Conservation (phyloP, 1,139 yeast species). For the Candida buenavistaensis region DNA sequence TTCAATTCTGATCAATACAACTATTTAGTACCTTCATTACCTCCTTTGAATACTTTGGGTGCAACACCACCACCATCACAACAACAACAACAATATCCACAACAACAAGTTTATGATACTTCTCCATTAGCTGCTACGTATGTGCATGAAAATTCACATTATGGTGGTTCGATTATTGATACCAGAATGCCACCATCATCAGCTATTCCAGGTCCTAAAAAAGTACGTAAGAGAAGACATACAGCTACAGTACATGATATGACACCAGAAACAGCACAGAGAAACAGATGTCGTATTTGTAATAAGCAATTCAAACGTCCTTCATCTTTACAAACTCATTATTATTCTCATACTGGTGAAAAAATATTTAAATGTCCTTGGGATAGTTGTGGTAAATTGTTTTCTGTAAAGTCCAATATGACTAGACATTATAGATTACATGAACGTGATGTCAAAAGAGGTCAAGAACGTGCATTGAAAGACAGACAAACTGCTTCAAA, state of each 20-base stretch:
- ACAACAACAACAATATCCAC: conserved; percentile 1
- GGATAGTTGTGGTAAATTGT: conserved; percentile 66
- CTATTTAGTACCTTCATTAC: conserved; percentile 10
- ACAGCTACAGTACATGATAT: conserved; percentile 25
- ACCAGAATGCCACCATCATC: conserved; percentile 3
- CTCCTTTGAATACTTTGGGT: conserved; percentile 6
- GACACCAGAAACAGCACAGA: conserved; percentile 34
- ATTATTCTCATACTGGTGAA: conserved; percentile 84
- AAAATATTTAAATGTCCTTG: conserved; percentile 73
- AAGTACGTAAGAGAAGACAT: conserved; percentile 17
- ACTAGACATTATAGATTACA: conserved; percentile 75
- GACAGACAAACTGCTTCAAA: conserved; percentile 4
- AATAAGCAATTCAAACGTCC: conserved; percentile 79
- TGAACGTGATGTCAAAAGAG: conserved; percentile 29
- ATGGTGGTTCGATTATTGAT: conserved; percentile 4
- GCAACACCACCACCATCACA: conserved; percentile 5
- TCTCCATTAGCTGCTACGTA: conserved; percentile 6
- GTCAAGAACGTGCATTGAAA: conserved; percentile 8
- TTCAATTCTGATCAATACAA: conserved; percentile 8
- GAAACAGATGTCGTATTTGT: conserved; percentile 64
- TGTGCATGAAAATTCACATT: conserved; percentile 3
- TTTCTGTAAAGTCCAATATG: conserved; percentile 79
- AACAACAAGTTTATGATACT: conserved; percentile 3
- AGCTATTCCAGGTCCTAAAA: conserved; percentile 2
- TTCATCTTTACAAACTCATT: conserved; percentile 75